phyloP scores from a whole-genome alignment of 2,329 filamentous ascomycete species.

The Plectosphaerella sp. region DNA sequence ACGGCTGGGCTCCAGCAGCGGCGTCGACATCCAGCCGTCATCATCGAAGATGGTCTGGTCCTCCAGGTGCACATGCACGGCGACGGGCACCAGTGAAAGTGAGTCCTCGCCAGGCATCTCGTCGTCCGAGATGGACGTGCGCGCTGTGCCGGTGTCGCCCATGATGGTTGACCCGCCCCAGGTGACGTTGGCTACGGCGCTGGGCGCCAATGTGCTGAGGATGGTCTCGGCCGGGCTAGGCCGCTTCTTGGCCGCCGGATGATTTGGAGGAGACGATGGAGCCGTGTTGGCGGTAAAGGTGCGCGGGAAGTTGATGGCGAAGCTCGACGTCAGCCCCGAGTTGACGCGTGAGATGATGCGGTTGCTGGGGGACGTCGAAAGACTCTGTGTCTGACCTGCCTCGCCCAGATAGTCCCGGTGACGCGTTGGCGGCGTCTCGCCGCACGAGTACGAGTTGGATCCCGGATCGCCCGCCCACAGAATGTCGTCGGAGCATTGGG shows the following conservation, averaged over 20 bases:
- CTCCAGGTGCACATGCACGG: conserved; percentile 49
- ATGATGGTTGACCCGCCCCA: conserved; percentile 43
- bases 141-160: conserved; percentile 39
- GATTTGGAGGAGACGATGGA: conserved; percentile 39
- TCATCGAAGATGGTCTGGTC: conserved; percentile 65
- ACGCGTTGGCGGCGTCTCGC: conserved; percentile 55
- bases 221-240: conserved; percentile 60
- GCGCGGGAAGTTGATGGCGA: conserved; percentile 52
- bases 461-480: conserved; percentile 48
- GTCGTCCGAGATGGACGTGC: conserved; percentile 51
- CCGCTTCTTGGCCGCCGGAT: conserved; percentile 38
- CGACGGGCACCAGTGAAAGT: conserved; percentile 43
- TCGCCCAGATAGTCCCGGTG: conserved; percentile 39
- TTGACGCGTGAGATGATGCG: conserved; percentile 49
- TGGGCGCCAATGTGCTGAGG: conserved; percentile 48
- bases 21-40: conserved; percentile 58
- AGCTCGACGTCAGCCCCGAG: conserved; percentile 49
- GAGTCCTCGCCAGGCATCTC: conserved; percentile 42
- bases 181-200: conserved; percentile 37
- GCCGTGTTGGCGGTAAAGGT: conserved; percentile 27
- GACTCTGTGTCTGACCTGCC: conserved; percentile 40
- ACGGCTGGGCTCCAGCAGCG: conserved; percentile 51
- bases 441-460: conserved; percentile 56
- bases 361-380: conserved; percentile 57
- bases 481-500: conserved; percentile 52